Conservation (phyloP, 192 early-diverging fungal species). For the Coemansia sp. region DNA sequence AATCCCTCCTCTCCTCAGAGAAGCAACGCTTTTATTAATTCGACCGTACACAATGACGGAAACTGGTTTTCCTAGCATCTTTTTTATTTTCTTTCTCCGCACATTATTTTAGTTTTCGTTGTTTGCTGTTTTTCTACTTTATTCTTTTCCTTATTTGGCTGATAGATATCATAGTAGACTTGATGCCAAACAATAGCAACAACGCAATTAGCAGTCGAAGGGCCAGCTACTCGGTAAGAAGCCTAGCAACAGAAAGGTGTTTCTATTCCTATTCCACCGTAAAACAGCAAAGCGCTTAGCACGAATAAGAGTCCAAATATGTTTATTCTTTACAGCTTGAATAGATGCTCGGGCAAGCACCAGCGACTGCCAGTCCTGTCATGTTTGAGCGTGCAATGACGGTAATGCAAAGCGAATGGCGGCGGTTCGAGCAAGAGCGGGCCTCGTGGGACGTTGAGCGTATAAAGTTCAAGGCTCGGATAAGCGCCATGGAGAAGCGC, state of each 20-base stretch:
- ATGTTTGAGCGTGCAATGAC: slow-evolving; percentile 44
- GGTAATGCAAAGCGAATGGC: slow-evolving; percentile 41
- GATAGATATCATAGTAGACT: not conserved
- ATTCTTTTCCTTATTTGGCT: not conserved
- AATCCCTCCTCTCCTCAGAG: too few species aligned
- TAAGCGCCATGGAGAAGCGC: slow-evolving; percentile 46
- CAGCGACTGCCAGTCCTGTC: not conserved
- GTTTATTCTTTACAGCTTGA: not conserved
- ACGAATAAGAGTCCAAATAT: too few species aligned
- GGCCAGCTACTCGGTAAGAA: slow-evolving; percentile 8
- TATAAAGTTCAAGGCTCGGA: slow-evolving; percentile 39
- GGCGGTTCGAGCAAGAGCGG: slow-evolving; percentile 47
- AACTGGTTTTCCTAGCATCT: not conserved
- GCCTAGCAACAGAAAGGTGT: not conserved
- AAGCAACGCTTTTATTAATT: too few species aligned
- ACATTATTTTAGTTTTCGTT: not conserved
- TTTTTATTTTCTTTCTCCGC: not conserved
- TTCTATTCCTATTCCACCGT: slow-evolving; percentile 4
- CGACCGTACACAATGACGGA: too few species aligned
- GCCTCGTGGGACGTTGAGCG: slow-evolving; percentile 51
- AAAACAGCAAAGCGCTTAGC: not conserved
- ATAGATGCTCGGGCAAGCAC: slow-evolving; percentile 6
- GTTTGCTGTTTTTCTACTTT: not conserved
- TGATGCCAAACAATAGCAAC: slow-evolving; percentile 2
- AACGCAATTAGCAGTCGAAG: not conserved